Conservation (phyloP, 2,329 filamentous ascomycete species). For the Phoma sp. region DNA sequence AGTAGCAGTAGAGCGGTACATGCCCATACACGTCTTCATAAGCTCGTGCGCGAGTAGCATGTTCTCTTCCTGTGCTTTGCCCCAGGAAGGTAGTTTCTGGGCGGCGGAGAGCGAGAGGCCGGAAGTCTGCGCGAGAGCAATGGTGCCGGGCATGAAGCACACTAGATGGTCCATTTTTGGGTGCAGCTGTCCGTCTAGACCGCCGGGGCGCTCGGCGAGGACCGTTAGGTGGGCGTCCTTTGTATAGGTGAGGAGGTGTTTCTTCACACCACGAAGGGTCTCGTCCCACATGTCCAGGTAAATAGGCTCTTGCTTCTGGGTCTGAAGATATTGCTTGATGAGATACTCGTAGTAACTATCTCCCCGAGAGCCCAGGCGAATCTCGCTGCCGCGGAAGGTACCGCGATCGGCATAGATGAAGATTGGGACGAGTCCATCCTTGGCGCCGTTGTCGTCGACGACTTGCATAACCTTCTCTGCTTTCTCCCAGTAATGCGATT, state of each 20-base stretch:
- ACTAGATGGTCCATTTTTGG: constrained; percentile 99
- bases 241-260: constrained; percentile 90
- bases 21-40: constrained; percentile 97
- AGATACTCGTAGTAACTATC: constrained; percentile 99
- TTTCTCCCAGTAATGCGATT: constrained; percentile 89
- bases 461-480: constrained; percentile 91
- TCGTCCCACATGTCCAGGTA: constrained; percentile 96
- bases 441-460: constrained; percentile 78
- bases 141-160: constrained; percentile 96
- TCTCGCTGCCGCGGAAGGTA: constrained; percentile 80
- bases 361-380: constrained; percentile 89
- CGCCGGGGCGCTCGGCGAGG: constrained; percentile 81
- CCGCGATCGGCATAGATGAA: constrained; percentile 83
- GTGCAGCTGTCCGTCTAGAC: constrained; percentile 68
- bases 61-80: constrained; percentile 79
- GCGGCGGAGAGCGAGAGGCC: constrained; percentile 79
- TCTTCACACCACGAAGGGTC: constrained; percentile 81
- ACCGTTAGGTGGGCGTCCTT: constrained; percentile 82
- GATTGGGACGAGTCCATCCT: constrained; percentile 89
- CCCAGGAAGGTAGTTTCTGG: constrained; percentile 73
- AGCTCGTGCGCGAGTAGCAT: constrained; percentile 87
- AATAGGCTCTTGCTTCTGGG: constrained; percentile 80
- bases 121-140: constrained; percentile 84
- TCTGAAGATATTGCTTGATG: constrained; percentile 98
- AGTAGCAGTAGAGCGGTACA: constrained; percentile 89